Conservation (phyloP, 225 moss, liverwort and hornwort genomes). For the Asterella californica region DNA sequence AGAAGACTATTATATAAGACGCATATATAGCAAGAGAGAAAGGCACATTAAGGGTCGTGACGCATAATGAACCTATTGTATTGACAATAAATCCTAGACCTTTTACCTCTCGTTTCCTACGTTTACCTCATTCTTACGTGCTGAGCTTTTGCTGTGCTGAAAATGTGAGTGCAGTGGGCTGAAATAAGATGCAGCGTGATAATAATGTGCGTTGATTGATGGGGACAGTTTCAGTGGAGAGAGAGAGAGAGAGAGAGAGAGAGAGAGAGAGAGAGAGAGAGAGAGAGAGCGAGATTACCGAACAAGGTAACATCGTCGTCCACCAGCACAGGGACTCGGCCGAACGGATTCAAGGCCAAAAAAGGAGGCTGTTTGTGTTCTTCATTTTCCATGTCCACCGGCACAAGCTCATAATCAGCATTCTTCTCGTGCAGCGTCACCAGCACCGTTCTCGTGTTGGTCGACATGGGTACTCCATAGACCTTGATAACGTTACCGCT, state of each 20-base stretch:
- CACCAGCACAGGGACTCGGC: conserved; percentile 14
- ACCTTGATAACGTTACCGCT: conserved; percentile 3
- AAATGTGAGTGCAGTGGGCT: no score
- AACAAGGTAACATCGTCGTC: conserved; percentile 20
- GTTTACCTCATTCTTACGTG: no score
- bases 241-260: background rate
- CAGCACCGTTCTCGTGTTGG: background rate
- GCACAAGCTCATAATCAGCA: conserved; percentile 19
- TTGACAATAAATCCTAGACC: no score
- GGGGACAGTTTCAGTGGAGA: no score
- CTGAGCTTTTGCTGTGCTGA: no score
- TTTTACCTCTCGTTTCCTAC: no score
- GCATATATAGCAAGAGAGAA: no score
- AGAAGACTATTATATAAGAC: no score
- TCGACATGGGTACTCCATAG: background rate
- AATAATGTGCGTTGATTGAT: no score
- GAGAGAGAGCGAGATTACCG: conserved; percentile 1
- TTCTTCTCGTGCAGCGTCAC: conserved; percentile 7
- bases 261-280: background rate
- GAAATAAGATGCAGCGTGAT: no score
- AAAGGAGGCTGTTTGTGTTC: conserved; percentile 7
- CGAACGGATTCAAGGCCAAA: conserved; percentile 18
- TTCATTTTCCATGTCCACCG: background rate
- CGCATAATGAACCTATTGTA: no score
- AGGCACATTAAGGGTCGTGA: no score